A percentile compares a stretch with the other conserved stretches of the same genome.
Conservation (phyloP, 495 filamentous ascomycete genomes). For the Penicillium ucsense region DNA sequence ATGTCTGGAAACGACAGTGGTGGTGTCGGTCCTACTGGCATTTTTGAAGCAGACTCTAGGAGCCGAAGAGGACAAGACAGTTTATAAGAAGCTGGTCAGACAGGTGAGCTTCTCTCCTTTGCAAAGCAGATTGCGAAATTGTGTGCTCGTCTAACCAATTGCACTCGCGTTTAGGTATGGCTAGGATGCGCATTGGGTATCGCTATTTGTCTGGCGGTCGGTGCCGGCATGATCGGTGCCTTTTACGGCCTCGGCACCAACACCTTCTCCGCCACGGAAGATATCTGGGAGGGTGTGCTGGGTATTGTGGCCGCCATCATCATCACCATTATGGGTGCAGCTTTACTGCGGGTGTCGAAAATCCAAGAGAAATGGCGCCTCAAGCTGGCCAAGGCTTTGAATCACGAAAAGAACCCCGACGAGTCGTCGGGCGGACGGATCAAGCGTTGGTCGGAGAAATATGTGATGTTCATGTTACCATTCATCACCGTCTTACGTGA, state of each 20-base stretch:
- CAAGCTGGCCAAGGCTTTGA: slow-evolving; percentile 62
- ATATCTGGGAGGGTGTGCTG: slow-evolving; percentile 73
- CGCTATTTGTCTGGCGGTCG: slow-evolving; percentile 56
- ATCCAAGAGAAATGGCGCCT: slow-evolving; percentile 77
- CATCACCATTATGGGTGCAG: slow-evolving; percentile 69
- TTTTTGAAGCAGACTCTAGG: slow-evolving; percentile 73
- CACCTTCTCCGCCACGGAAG: slow-evolving; percentile 54
- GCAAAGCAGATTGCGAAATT: too few species aligned
- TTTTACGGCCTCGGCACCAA: slow-evolving; percentile 67
- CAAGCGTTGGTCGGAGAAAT: slow-evolving; percentile 62
- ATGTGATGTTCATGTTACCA: slow-evolving; percentile 72
- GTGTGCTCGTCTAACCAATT: too few species aligned
- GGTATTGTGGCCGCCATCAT: slow-evolving; percentile 61
- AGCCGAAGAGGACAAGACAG: slow-evolving; percentile 39
- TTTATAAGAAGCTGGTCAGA: slow-evolving; percentile 58
- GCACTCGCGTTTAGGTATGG: slow-evolving; percentile 49
- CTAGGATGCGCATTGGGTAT: slow-evolving; percentile 53
- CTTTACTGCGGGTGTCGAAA: slow-evolving; percentile 72
- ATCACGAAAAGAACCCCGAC: slow-evolving; percentile 34
- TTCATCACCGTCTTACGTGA: slow-evolving; percentile 80
- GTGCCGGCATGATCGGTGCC: slow-evolving; percentile 63
- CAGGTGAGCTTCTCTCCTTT: slow-evolving; percentile 41
- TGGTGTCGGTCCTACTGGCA: slow-evolving; percentile 72
- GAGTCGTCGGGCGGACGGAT: slow-evolving; percentile 24
- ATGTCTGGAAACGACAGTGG: slow-evolving; percentile 68